phyloP scores from a whole-genome alignment of 768 basidiomycete genomes.

The Naganishia friedmannii region DNA sequence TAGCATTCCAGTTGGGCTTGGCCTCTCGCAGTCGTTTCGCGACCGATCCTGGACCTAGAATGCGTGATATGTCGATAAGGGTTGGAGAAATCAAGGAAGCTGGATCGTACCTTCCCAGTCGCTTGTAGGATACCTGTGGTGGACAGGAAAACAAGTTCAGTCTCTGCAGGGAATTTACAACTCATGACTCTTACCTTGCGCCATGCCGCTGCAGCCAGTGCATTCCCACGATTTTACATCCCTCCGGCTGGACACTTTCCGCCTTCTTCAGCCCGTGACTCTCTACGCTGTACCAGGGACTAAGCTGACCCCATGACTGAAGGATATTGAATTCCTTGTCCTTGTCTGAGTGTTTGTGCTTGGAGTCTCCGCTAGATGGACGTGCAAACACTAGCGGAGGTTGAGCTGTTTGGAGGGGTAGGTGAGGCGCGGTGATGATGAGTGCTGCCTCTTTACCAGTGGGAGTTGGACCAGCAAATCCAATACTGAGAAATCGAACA shows the following conservation, averaged over 20 bases:
- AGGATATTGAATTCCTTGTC: conserved; percentile 42
- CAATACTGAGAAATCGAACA: conserved; percentile 36
- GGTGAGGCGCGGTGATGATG: conserved; percentile 42
- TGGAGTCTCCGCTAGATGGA: conserved; percentile 16
- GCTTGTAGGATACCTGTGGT: conserved; percentile 41
- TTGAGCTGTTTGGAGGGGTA: conserved; percentile 41
- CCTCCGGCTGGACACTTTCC: conserved; percentile 39
- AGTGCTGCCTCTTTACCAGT: conserved; percentile 48
- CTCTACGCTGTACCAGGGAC: conserved; percentile 46
- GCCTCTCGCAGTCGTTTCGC: conserved; percentile 22
- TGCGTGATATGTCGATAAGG: background rate
- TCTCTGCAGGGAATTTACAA: background rate
- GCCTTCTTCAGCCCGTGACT: conserved; percentile 47
- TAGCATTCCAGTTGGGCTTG: conserved; percentile 51
- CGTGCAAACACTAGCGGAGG: conserved; percentile 39
- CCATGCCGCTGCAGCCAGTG: conserved; percentile 52
- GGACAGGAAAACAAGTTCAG: conserved; percentile 9
- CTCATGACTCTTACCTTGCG: conserved; percentile 36
- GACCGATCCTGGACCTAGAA: conserved; percentile 23
- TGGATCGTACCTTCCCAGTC: conserved; percentile 32
- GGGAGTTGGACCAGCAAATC: conserved; percentile 49
- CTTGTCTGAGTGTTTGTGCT: conserved; percentile 12
- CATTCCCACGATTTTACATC: conserved; percentile 42
- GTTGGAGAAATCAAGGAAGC: background rate
- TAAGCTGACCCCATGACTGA: conserved; percentile 50